Base-by-base conservation (phyloP, 2,329 filamentous ascomycete species). In the Paraconiothyrium sp. region DNA sequence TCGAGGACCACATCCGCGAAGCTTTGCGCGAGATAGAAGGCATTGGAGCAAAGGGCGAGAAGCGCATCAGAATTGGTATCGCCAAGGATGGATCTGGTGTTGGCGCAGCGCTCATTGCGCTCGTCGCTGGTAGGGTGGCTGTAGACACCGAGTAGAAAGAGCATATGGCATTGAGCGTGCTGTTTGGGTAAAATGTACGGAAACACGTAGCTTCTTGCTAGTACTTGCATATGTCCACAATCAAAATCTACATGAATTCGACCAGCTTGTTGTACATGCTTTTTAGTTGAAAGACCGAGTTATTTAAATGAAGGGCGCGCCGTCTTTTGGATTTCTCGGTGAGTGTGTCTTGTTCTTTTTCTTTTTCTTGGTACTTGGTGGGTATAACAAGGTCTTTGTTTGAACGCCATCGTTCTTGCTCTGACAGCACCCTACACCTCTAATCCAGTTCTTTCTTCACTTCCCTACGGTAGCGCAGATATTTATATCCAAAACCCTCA, bases 61-160 rank as follows among this genome's bases (percentile, higher is more conserved):
- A 92, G 81, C 92, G 89, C 80, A 92, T 99, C 67, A 87, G 93
- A 60, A 97, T 99, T 73, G 95, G 94, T 24, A 95, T 98, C 73
- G 95, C 95, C 64, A 97, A 97, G 84, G 95, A 99, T 77, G 95
- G 95, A 51, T 95, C 92, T 66, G 95, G 93, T 65, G 92, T 97
- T n/a, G 95, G 95, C 57, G 95, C 95, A 3, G 95, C 95, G 44
- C 82, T 99, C 71, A 98, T 98, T 80, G 95, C 95, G 55, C 86
- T 97, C 54, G 92, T 97, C 32, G 94, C 94, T 1, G 91, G 91
- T 1, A 83, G 85, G 73, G 72, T 77, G 2, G 63, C 43, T 54
- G 59, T 58, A 2, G 58, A 58, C 48, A 58, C 57, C 7, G 52
- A 61, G 11, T 49, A 48, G 22, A 11, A 14, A 10, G 4, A 54